Base-by-base conservation (phyloP, 768 basidiomycete species). In the Gymnopilus junonius region DNA sequence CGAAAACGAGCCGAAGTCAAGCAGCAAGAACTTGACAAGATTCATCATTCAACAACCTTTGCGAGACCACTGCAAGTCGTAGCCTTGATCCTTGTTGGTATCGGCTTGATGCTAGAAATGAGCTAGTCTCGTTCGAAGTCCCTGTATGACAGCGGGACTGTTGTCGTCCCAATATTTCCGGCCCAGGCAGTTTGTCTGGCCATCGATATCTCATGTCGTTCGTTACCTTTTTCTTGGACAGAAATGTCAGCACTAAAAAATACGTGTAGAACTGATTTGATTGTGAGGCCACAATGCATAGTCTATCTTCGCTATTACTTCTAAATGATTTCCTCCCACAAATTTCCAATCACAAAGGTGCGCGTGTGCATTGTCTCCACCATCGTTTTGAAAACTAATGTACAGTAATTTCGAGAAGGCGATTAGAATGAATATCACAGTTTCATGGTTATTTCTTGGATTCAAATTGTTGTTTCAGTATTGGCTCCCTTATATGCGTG, bases 21-120 rank as follows among this genome's bases (percentile, higher is more conserved):
- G 14, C 65, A 70, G n/a, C 68, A 64, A 27, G 69, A 71, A 51
- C 29, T 74, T 29, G 75, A 76, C 51, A 66, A 68, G 43, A 59
- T 74, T 42, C 65, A 68, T 4, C 68, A 69, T 20, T 70, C 74
- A 55, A 62, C 63, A 20, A 59, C 68, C 37, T 48, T 74, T 10
- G 46, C 67, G 17, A 59, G 74, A 31, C 67, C 71, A 1, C 20
- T 73, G 12, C 73, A 74, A 53, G 63, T 75, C 23, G 34, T 69
- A 1, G 58, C 65, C 37, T 58, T 68, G 15, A 53, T 75, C 8
- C 46, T 67, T 17, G 27, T 71, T 8, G 68, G 66, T 37, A 56
- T 70, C 37, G 64, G 56, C n/a, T 29, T 71, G 14, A 69, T 72
- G 21, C 61, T 66, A 31, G 64, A 59, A 21, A 61, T 40, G 62